These are phyloP conservation scores for Tricholoma sp. DNA, from an alignment of 768 basidiomycete species.

Conservation along the genomic window DNA sequence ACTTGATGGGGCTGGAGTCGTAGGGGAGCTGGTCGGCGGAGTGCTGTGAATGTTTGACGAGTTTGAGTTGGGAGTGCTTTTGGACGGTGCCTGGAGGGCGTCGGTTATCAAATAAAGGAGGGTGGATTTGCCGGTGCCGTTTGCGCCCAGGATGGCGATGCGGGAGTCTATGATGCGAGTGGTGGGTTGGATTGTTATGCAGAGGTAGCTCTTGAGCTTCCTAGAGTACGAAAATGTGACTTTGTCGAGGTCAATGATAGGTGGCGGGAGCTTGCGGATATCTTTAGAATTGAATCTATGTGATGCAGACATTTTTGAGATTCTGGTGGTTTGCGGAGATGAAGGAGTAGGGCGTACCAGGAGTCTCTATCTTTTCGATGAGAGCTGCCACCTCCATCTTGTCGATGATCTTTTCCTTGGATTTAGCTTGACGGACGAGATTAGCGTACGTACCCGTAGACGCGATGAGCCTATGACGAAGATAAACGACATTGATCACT, in stretches of 20 bases:
- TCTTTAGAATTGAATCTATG: constrained; percentile 91
- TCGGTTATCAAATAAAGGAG: constrained; percentile 88
- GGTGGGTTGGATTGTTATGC: constrained; percentile 43
- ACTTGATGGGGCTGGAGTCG: constrained; percentile 85
- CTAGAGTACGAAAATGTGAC: constrained; percentile 97
- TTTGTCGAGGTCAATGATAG: constrained; percentile 93
- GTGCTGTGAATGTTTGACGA: constrained; percentile 98
- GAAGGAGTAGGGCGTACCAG: constrained; percentile 25
- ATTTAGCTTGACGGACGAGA: constrained; percentile 97
- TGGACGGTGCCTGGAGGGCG: constrained; percentile 78
- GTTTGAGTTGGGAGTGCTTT: constrained; percentile 85
- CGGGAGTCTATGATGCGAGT: constrained; percentile 90
- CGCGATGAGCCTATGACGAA: constrained; percentile 75
- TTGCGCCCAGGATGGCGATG: constrained; percentile 93
- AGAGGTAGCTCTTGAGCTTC: constrained; percentile 81
- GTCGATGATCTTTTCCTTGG: constrained; percentile 99
- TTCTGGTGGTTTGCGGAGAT: background rate
- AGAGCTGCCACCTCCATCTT: constrained; percentile 99
- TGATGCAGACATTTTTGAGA: background rate
- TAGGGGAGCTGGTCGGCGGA: constrained; percentile 98
- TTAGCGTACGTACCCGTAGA: constrained; percentile 99
- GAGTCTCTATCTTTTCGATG: constrained; percentile 82
- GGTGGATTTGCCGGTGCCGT: constrained; percentile 93
- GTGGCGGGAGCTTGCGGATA: constrained; percentile 87
- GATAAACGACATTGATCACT: background rate